Conservation (phyloP, 805 yeast species). For the Candida palmyrensis region DNA sequence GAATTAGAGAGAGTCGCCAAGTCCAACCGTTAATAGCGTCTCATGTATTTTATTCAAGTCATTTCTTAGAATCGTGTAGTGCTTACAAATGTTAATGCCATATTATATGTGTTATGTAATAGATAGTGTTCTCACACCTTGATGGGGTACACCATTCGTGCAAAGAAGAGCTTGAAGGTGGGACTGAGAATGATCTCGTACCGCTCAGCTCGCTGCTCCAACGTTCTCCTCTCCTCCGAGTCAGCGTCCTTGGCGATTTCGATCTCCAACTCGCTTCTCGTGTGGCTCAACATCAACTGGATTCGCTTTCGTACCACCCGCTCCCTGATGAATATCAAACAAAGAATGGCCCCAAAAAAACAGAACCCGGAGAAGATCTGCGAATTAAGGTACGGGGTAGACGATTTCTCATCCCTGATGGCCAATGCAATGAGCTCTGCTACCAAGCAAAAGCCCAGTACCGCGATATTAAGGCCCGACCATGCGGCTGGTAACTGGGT, state of each 20-base stretch:
- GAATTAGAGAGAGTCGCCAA: slow-evolving; percentile 99
- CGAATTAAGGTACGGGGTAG: slow-evolving; percentile 50
- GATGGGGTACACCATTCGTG: slow-evolving; percentile 15
- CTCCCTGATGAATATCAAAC: slow-evolving; percentile 47
- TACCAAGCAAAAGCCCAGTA: slow-evolving; percentile 30
- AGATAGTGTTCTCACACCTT: slow-evolving; percentile 1
- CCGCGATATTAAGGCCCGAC: slow-evolving; percentile 33
- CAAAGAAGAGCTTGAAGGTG: slow-evolving; percentile 5
- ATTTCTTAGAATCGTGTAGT: slow-evolving; percentile 10
- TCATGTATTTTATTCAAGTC: slow-evolving; percentile 21
- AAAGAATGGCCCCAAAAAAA: slow-evolving; percentile 36
- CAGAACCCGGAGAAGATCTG: slow-evolving; percentile 57
- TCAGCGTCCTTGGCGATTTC: slow-evolving; percentile 7
- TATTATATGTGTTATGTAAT: too few species aligned
- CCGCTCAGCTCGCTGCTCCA: background rate
- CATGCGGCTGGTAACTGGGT: slow-evolving; percentile 33
- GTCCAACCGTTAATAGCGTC: slow-evolving; percentile 91
- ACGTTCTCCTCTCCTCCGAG: slow-evolving; percentile 5
- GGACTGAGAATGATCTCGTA: slow-evolving; percentile 6
- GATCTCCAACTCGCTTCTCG: slow-evolving; percentile 4
- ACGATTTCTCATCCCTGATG: slow-evolving; percentile 17
- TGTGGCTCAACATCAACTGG: slow-evolving; percentile 7
- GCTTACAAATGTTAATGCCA: too few species aligned
- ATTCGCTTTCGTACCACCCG: slow-evolving; percentile 43
- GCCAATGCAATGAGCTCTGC: slow-evolving; percentile 55